Evolutionary conservation across 495 filamentous ascomycete genomes (phyloP), one percentile per base, ranked within the genome.

Genomic region (Neurospora pannonica): DNA sequence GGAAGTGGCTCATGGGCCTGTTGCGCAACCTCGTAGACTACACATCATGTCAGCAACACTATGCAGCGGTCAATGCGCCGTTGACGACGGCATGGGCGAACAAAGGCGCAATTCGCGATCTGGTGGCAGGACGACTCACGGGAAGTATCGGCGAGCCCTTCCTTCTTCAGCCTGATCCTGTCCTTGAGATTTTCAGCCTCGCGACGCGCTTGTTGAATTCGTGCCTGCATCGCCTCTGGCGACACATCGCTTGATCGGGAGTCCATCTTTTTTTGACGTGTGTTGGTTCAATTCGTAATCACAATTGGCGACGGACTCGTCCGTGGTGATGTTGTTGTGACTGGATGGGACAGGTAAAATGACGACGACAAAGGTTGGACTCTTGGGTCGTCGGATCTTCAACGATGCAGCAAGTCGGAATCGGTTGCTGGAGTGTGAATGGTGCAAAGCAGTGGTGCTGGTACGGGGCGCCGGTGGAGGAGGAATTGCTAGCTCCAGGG

Each of bases 81-180:
- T 62, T 34, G 13, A 62, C 54, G 28, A 62, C 24, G 54, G 28
- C 54, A 7, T 31, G 54, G 28, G 28, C 54, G 28, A 15, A 8
- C 28, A 28, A 62, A 48, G 71, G 71, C 39, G 36, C 40, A 70
- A 36, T 62, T 19, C 54, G 54, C 54, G 54, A 62, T 28, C 54
- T 31, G 54, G 2, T 15, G 72, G n/a, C 71, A 70, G 43, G 70
- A 72, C 71, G 70, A 90, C 95, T 90, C 89, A 99, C 96, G 90
- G 78, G 95, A 95, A 75, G 94, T 95, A 84, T 99, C 96, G 79
- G 95, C 97, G 77, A 99, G 88, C 84, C 98, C 96, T 89, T 99
- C 96, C 92, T 98, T 99, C 89, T 96, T 96, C 86, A 94, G 90
- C 91, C 97, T 99, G 89, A 99, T 99, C 85, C 93, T 91, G 83